Base-by-base conservation (phyloP, 495 filamentous ascomycete genomes). In the Penicillium tannophilum region DNA sequence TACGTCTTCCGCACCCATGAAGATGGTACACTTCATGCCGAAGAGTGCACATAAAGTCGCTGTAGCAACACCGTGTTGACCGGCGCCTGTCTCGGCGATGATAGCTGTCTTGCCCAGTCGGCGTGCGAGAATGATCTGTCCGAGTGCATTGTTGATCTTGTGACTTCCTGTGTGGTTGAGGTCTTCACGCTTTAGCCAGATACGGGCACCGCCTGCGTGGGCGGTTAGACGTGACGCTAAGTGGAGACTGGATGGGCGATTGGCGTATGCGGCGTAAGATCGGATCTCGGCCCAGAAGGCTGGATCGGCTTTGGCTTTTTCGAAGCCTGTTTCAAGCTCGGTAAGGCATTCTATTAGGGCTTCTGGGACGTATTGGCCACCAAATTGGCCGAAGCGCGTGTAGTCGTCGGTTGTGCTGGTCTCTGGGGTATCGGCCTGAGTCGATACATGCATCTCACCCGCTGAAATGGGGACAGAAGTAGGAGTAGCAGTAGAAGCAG, bases 1-100 rank as follows among this genome's bases (percentile, higher is more conserved):
- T n/a, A 97, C 92, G 71, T 98, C 94, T 72, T 97, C 91, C 11
- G 90, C 92, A 57, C 93, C 93, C 94, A 98, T 98, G 76, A 89
- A 97, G 35, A 98, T 87, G 11, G 90, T 94, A 69, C 94, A 98
- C 66, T 93, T 88, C 90, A 98, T 89, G 64, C 91, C 91, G 64
- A 98, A 96, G 71, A 95, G 94, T 61, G 93, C 93, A 60, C 93
- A 97, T 10, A 96, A 90, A 0, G 93, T 97, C 1, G 93, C 93
- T 6, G 92, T 96, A 3, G 94, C 93, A 11, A 98, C 94, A 77
- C 94, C 93, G 74, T 98, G 94, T 70, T 97, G 93, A 20, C 93
- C 94, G 28, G 94, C 93, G 52, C 94, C 93, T n/a, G 93, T 97
- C 74, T 98, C 94, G 33, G 93, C 94, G 62, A 98, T 97, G 63